These are phyloP conservation scores for Hypoxylon lenormandii DNA, from an alignment of 495 filamentous ascomycete species.

Conservation along the genomic window DNA sequence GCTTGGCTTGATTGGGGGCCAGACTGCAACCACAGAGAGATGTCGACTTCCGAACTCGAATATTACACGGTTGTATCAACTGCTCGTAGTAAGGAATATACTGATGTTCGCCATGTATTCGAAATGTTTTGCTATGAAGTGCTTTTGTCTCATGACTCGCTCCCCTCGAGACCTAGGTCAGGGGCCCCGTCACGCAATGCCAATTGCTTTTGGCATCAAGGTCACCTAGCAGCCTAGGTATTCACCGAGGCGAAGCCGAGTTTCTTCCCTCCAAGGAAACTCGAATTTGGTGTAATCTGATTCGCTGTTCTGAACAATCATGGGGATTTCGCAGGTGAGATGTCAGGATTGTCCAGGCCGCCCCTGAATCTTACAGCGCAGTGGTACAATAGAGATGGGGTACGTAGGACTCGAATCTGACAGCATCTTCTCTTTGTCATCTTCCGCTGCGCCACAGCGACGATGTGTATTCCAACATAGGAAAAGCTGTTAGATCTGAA, in stretches of 20 bases:
- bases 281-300: conserved; percentile 25
- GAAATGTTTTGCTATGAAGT: neutral
- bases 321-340: conserved; percentile 6
- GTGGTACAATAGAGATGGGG: neutral
- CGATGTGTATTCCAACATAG: conserved; percentile 36
- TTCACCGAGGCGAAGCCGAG: conserved; percentile 41
- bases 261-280: conserved; percentile 18
- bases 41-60: no score
- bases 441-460: conserved; percentile 18
- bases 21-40: neutral
- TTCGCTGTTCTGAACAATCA: conserved; percentile 19
- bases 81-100: no score
- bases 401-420: conserved; percentile 16
- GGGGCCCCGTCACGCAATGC: neutral
- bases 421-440: conserved; percentile 5
- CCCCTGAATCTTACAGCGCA: conserved; percentile 33
- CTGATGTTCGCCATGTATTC: neutral
- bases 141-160: neutral
- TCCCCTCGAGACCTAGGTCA: neutral
- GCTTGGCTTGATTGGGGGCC: conserved; percentile 1
- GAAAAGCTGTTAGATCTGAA: conserved; percentile 29
- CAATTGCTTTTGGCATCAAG: conserved; percentile 25
- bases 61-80: no score
- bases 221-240: conserved; percentile 39
- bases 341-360: neutral